Evolutionary conservation across 2,329 filamentous ascomycete species (phyloP).

Genomic region (Fusarium tupiense): DNA sequence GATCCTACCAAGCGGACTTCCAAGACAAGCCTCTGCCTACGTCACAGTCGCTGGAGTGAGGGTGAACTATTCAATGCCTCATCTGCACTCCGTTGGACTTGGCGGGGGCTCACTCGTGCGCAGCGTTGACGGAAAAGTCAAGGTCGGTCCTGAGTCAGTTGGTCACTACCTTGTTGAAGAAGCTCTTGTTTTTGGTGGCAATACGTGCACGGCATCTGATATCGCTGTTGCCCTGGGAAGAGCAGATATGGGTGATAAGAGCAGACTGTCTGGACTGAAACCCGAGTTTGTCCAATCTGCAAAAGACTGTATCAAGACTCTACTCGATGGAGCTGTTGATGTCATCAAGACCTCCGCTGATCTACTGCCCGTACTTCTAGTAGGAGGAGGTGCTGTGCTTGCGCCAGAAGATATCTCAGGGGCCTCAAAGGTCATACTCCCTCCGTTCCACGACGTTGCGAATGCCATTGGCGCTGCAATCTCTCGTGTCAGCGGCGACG

Average conservation of each 20-base stretch:
- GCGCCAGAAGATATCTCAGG: constrained; percentile 49
- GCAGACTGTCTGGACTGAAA: not conserved
- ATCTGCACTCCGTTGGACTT: constrained; percentile 23
- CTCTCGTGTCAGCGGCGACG: constrained; percentile 32
- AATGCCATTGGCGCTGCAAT: constrained; percentile 62
- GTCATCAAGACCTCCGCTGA: constrained; percentile 6
- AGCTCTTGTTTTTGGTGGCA: constrained; percentile 2
- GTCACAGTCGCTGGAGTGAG: constrained; percentile 10
- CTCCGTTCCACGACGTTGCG: constrained; percentile 50
- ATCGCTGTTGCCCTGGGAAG: not conserved
- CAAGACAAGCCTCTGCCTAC: constrained; percentile 1
- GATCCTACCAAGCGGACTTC: constrained; percentile 45
- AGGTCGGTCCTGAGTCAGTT: not conserved
- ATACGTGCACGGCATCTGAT: constrained; percentile 1
- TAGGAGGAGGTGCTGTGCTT: constrained; percentile 57
- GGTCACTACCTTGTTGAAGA: not conserved
- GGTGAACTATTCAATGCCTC: constrained; percentile 21
- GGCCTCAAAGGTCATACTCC: constrained; percentile 49
- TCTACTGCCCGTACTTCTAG: constrained; percentile 21
- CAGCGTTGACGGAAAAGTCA: not conserved
- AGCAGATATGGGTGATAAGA: not conserved
- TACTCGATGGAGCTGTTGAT: not conserved
- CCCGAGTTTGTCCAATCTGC: not conserved
- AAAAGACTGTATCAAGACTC: not conserved
- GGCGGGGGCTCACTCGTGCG: constrained; percentile 42